Conservation (phyloP, 1,284 basidiomycete species). For the Trichosporon sp. region DNA sequence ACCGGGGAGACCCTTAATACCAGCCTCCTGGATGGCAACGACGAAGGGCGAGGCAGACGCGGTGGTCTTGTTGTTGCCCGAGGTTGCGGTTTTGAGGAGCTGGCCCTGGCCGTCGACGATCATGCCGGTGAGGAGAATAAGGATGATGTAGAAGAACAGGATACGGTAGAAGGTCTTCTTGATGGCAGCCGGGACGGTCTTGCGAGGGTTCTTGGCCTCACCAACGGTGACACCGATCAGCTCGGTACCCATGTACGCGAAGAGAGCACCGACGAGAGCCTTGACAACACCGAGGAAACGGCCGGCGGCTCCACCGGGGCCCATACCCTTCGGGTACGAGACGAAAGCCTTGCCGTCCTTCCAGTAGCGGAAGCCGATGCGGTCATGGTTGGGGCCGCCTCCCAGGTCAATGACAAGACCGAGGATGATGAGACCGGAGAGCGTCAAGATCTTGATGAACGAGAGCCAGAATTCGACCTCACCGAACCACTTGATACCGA, state of each 20-base stretch:
- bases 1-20: conserved; percentile 57
- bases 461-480: conserved; percentile 66
- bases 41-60: conserved; percentile 73
- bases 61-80: conserved; percentile 61
- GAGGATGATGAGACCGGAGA: conserved; percentile 65
- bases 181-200: conserved; percentile 65
- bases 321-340: conserved; percentile 24
- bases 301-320: conserved; percentile 50
- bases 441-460: conserved; percentile 63
- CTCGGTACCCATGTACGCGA: conserved; percentile 66
- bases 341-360: conserved; percentile 52
- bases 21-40: conserved; percentile 60
- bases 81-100: conserved; percentile 58
- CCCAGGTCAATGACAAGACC: conserved; percentile 67
- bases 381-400: conserved; percentile 67
- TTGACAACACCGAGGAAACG: conserved; percentile 69
- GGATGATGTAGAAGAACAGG: conserved; percentile 66
- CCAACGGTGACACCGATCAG: conserved; percentile 60
- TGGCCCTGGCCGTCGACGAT: conserved; percentile 58
- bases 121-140: conserved; percentile 65
- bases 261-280: conserved; percentile 42
- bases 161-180: conserved; percentile 63
- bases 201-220: conserved; percentile 62
- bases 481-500: conserved; percentile 71
- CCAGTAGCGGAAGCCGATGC: conserved; percentile 66